Percentiles rank a stretch among this genome's conserved stretches.
Evolutionary conservation across 495 filamentous ascomycete species (phyloP).

Genomic region (Penicillium diatomitis): DNA sequence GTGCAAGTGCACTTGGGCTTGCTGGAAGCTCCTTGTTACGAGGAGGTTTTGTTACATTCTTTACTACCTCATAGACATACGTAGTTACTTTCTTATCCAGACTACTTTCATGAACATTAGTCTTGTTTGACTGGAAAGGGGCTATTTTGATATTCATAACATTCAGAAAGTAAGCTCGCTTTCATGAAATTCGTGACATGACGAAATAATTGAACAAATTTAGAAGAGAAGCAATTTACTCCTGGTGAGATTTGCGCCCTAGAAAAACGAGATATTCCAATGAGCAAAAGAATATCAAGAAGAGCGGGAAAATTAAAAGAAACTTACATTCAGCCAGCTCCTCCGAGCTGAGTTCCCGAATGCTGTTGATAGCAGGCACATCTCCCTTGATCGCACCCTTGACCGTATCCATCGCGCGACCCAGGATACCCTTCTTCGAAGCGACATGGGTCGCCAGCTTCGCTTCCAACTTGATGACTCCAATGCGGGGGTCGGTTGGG

Average conservation of each 20-base stretch:
- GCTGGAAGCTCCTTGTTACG: too few species aligned
- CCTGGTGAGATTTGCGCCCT: conserved; percentile 26
- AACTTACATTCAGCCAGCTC: conserved; percentile 48
- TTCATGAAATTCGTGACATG: too few species aligned
- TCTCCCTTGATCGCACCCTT: conserved; percentile 68
- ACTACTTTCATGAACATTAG: too few species aligned
- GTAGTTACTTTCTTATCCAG: too few species aligned
- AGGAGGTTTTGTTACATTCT: too few species aligned
- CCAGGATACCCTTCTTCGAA: conserved; percentile 37
- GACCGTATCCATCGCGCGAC: conserved; percentile 58
- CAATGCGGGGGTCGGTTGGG: conserved; percentile 70
- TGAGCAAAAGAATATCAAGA: not conserved
- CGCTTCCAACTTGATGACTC: conserved; percentile 39
- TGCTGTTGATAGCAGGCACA: conserved; percentile 62
- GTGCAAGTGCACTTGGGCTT: too few species aligned
- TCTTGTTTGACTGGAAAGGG: too few species aligned
- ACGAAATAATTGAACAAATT: not conserved
- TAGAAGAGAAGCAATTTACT: not conserved
- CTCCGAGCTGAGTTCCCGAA: conserved; percentile 63
- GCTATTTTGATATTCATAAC: too few species aligned
- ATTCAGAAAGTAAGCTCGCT: too few species aligned
- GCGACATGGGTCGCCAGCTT: conserved; percentile 39
- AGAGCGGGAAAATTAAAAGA: not conserved
- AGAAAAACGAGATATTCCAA: not conserved
- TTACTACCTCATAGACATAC: too few species aligned